Conservation (phyloP, 2,329 filamentous ascomycete species). For the Aspergillus fischeri region DNA sequence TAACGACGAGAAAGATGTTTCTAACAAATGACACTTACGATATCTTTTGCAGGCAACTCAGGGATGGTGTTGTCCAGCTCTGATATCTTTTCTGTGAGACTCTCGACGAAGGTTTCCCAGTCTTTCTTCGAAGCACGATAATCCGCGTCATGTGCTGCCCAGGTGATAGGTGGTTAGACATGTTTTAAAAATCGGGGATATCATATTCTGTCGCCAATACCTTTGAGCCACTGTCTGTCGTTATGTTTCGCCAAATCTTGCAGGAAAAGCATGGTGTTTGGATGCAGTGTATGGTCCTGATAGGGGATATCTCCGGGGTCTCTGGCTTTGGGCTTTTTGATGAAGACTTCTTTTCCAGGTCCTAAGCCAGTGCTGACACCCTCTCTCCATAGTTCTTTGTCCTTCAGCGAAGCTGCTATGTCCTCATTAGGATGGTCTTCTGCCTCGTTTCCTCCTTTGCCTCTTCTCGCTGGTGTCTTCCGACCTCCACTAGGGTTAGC, state of each 20-base stretch:
- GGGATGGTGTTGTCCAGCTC: constrained; percentile 77
- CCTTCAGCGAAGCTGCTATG: constrained; percentile 26
- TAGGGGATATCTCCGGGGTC: constrained; percentile 57
- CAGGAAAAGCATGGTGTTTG: constrained; percentile 61
- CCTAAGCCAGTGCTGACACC: constrained; percentile 53
- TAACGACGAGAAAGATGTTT: background rate
- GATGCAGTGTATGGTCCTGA: constrained; percentile 55
- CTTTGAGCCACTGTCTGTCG: constrained; percentile 60
- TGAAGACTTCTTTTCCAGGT: constrained; percentile 58
- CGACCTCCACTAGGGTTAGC: background rate
- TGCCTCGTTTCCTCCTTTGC: background rate
- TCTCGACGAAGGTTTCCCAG: constrained; percentile 74
- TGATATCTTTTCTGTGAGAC: constrained; percentile 65
- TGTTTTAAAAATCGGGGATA: background rate
- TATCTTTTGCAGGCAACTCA: constrained; percentile 78
- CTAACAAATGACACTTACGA: constrained; percentile 46
- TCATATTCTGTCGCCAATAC: constrained; percentile 34
- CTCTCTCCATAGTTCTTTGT: constrained; percentile 53
- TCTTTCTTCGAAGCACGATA: constrained; percentile 75
- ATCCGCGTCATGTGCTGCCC: constrained; percentile 69
- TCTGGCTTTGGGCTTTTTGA: constrained; percentile 61
- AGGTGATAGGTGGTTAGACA: constrained; percentile 7
- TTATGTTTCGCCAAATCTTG: constrained; percentile 58
- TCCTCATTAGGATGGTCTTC: constrained; percentile 66
- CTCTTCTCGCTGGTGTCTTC: background rate